Percentiles rank a stretch among this genome's conserved stretches.
Evolutionary conservation across 768 basidiomycete species (phyloP).

Genomic region (Kwoniella dendrophila): DNA sequence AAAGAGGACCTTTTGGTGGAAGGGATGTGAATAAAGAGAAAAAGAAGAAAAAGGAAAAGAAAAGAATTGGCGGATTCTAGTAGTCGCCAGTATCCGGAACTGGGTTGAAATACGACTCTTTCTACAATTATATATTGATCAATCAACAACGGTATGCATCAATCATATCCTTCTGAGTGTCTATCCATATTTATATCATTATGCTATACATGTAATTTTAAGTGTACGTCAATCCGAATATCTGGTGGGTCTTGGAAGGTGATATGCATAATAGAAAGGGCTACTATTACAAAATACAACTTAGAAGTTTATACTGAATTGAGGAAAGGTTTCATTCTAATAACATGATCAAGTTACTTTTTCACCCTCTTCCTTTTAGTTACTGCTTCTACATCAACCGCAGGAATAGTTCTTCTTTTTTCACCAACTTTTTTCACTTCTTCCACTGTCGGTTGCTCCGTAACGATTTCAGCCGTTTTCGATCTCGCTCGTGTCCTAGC

Average conservation of each 20-base stretch:
- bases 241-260: too few relatives aligned
- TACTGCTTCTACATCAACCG: background rate
- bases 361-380: slow-evolving; percentile 1
- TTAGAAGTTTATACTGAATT: background rate
- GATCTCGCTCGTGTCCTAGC: background rate
- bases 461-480: background rate
- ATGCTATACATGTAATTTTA: too few relatives aligned
- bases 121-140: too few relatives aligned
- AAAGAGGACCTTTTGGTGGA: slow-evolving; percentile 42
- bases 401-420: background rate
- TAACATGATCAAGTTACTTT: too few relatives aligned
- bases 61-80: slow-evolving; percentile 47
- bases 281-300: too few relatives aligned
- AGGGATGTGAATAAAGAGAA: slow-evolving; percentile 33
- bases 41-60: slow-evolving; percentile 31
- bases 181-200: too few relatives aligned
- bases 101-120: too few relatives aligned
- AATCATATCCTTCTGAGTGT: too few relatives aligned
- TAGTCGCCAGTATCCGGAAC: too few relatives aligned
- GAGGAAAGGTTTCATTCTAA: background rate
- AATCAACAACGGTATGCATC: too few relatives aligned
- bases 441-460: background rate
- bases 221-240: too few relatives aligned
- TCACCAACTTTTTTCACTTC: slow-evolving; percentile 10
- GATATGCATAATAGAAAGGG: too few relatives aligned